phyloP scores from a whole-genome alignment of 257 asterid genomes.

The Solanum pimpinellifolium region DNA sequence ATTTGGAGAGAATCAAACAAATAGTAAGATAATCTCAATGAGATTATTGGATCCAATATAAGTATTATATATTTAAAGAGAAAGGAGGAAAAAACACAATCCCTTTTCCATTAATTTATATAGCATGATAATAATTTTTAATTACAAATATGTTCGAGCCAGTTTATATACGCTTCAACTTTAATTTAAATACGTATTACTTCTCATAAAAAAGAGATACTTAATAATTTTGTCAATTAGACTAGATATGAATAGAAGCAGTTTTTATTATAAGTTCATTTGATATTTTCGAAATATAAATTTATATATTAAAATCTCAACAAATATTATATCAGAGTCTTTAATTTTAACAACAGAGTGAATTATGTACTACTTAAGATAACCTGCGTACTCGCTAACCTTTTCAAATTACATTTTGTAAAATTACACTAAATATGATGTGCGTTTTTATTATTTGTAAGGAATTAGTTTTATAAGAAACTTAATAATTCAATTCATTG shows the following conservation, averaged over 20 bases:
- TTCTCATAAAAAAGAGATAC: too few relatives aligned
- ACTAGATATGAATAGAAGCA: not conserved
- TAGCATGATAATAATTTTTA: not conserved
- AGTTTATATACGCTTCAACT: not conserved
- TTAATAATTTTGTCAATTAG: not conserved
- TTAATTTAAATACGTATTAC: not conserved
- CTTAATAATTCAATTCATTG: rapidly evolving
- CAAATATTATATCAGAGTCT: not conserved
- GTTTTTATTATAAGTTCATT: not conserved
- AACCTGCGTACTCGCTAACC: not conserved
- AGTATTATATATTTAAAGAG: not conserved
- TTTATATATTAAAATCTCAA: not conserved
- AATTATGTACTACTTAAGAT: not conserved
- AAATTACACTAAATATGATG: not conserved
- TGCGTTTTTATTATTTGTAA: not conserved
- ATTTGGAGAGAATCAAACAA: not conserved
- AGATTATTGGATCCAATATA: not conserved
- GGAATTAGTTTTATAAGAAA: not conserved
- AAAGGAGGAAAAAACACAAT: not conserved
- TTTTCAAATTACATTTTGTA: not conserved
- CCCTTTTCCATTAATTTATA: not conserved
- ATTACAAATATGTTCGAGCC: not conserved
- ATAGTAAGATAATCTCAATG: not conserved
- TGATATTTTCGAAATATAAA: not conserved
- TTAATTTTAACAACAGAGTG: not conserved